phyloP scores from a whole-genome alignment of 2,329 filamentous ascomycete genomes.

The Chrysoporthe austroafricana region DNA sequence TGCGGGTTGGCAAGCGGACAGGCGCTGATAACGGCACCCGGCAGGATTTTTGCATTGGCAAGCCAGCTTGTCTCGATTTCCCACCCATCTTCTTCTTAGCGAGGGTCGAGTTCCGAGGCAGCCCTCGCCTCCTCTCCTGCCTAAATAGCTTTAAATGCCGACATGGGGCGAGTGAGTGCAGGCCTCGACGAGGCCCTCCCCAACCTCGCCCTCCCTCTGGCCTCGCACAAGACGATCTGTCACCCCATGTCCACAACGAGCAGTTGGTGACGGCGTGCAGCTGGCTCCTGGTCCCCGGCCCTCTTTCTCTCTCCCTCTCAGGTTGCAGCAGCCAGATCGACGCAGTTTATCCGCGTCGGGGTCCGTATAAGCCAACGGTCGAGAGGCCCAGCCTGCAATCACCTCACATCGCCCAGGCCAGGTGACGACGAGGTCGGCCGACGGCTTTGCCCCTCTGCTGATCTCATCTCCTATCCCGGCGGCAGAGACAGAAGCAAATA shows the following conservation, averaged over 20 bases:
- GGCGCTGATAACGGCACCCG: constrained; percentile 9
- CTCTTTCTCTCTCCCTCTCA: neutral
- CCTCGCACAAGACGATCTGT: neutral
- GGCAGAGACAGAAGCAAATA: neutral
- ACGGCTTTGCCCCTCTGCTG: neutral
- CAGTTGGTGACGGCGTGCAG: constrained; percentile 5
- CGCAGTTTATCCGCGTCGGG: constrained; percentile 7
- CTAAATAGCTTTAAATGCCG: constrained; percentile 5
- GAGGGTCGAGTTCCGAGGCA: neutral
- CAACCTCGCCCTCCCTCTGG: neutral
- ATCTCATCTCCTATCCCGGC: constrained; percentile 1
- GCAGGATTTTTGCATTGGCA: neutral
- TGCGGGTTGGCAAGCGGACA: neutral
- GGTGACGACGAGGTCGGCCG: constrained; percentile 1
- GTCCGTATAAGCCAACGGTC: constrained; percentile 6
- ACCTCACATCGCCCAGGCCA: neutral
- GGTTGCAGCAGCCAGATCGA: constrained; percentile 4
- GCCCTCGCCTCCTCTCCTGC: constrained; percentile 10
- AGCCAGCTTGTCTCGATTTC: neutral
- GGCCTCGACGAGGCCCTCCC: neutral
- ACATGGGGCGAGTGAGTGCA: constrained; percentile 10
- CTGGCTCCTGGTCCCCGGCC: neutral
- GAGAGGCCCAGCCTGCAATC: neutral
- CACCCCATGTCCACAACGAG: constrained; percentile 7
- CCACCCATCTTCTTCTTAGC: constrained; percentile 4